A percentile compares a stretch with the other conserved stretches of the same genome.
Evolutionary conservation across 2,329 filamentous ascomycete species (phyloP).

Genomic region (Colletotrichum sp.): DNA sequence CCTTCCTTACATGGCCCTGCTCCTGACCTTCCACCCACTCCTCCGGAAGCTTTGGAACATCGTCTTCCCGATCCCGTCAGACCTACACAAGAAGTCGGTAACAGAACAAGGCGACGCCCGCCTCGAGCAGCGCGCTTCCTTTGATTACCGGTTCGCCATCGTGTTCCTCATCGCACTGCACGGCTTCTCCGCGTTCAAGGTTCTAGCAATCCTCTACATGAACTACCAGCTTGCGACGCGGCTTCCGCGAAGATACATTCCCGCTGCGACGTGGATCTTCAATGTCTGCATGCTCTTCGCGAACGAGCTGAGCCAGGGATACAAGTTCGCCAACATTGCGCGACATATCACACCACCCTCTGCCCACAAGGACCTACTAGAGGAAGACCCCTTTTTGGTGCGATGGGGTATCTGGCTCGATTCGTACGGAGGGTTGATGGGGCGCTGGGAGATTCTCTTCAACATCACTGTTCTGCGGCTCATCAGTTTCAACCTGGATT

Average conservation of each 20-base stretch:
- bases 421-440: constrained; percentile 79
- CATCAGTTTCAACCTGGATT: constrained; percentile 96
- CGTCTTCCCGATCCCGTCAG: constrained; percentile 43
- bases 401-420: constrained; percentile 78
- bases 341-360: constrained; percentile 47
- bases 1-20: constrained; percentile 76
- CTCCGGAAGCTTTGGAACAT: constrained; percentile 75
- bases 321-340: constrained; percentile 70
- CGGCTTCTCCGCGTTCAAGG: constrained; percentile 84
- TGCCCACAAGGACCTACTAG: constrained; percentile 28
- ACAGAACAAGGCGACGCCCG: constrained; percentile 57
- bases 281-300: constrained; percentile 86
- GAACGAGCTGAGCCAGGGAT: constrained; percentile 85
- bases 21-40: constrained; percentile 81
- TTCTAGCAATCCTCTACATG: constrained; percentile 77
- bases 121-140: constrained; percentile 74
- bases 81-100: constrained; percentile 30
- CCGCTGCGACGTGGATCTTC: constrained; percentile 84
- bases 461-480: constrained; percentile 92
- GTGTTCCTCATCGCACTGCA: constrained; percentile 82
- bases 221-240: constrained; percentile 82
- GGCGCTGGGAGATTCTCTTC: constrained; percentile 96
- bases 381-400: constrained; percentile 50
- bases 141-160: constrained; percentile 82
- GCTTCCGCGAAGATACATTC: constrained; percentile 74